Base-by-base conservation (phyloP, 345 rosid species). In the Euphorbia pulcherrima region DNA sequence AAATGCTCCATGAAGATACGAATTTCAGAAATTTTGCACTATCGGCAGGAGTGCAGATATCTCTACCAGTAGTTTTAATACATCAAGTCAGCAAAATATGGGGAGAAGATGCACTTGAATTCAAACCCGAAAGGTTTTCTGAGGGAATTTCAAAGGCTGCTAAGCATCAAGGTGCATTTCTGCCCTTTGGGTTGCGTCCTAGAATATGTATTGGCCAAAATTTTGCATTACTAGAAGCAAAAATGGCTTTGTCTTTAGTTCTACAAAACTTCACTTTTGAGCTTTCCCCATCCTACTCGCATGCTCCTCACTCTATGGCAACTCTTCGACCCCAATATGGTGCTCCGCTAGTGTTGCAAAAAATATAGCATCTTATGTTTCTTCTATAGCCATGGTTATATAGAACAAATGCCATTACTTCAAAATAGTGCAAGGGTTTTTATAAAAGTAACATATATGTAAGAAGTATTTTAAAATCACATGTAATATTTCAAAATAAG, bases 241-340 rank as follows among this genome's bases (percentile, higher is more conserved):
- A 83, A 74, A 60, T 78, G 51, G 89, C 85, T 47, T 52, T 86
- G 67, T 81, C 84, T 26, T 68, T 83, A 82, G 77, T 80, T 21
- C 63, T 88, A 60, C 86, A 75, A 33, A 57, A 72, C 29, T 86
- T 78, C 63, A 26, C 69, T 10, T 80, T 86, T 40, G 44, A 75
- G 70, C 82, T 84, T 33, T 81, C 86, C 7, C 80, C 87, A 24
- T 75, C 89, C 12, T 84, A 83, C 77, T 59, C 74, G 6, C 93
- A 84, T 46, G 79, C 90, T 65, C 87, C 93, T 4, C 4, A 35
- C 23, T 72, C 84, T 5, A 63, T 74, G 35, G 62, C 79, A 54
- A 86, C 75, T 21, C 85, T 86, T 68, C 80, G 79, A 41, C 90
- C 90, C 24, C 82, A 71, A 48, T 77, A 83, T 39, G 85, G 89